Evolutionary conservation across 2,329 filamentous ascomycete genomes (phyloP).

Genomic region (Alternaria angustiovoidea): DNA sequence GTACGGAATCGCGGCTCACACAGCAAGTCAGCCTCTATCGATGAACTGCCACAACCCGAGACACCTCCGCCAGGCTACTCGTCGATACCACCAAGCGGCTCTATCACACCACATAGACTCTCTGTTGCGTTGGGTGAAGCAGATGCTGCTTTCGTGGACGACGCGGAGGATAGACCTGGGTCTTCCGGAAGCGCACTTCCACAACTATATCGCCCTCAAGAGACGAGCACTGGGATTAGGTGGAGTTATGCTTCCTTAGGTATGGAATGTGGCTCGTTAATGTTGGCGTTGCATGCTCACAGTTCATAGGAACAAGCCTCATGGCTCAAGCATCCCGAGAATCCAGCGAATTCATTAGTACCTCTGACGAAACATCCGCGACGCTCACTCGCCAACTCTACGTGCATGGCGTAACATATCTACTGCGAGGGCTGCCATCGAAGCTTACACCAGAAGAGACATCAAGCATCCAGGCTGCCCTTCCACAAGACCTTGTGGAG

Average conservation of each 20-base stretch:
- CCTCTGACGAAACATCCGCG: conserved; percentile 45
- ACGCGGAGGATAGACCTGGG: conserved; percentile 33
- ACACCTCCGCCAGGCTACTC: conserved; percentile 52
- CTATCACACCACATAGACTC: conserved; percentile 25
- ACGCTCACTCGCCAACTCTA: conserved; percentile 69
- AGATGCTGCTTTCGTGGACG: conserved; percentile 34
- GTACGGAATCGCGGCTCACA: conserved; percentile 31
- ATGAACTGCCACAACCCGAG: conserved; percentile 30
- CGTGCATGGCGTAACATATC: conserved; percentile 68
- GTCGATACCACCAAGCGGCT: conserved; percentile 37
- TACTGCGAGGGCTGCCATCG: conserved; percentile 68
- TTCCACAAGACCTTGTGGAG: conserved; percentile 52
- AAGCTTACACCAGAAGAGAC: conserved; percentile 65
- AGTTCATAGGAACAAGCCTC: conserved; percentile 55
- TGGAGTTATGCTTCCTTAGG: conserved; percentile 64
- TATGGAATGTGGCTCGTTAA: conserved; percentile 23
- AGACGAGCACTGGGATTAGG: conserved; percentile 52
- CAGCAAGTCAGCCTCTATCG: conserved; percentile 25
- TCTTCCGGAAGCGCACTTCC: conserved; percentile 32
- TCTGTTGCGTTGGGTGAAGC: conserved; percentile 29
- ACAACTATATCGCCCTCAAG: conserved; percentile 34
- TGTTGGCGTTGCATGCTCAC: conserved; percentile 6
- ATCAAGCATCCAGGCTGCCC: conserved; percentile 60
- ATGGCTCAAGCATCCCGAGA: conserved; percentile 58
- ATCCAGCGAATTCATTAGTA: conserved; percentile 46